phyloP scores from a whole-genome alignment of 352 stramenopile species.

The Phytophthora capsici region DNA sequence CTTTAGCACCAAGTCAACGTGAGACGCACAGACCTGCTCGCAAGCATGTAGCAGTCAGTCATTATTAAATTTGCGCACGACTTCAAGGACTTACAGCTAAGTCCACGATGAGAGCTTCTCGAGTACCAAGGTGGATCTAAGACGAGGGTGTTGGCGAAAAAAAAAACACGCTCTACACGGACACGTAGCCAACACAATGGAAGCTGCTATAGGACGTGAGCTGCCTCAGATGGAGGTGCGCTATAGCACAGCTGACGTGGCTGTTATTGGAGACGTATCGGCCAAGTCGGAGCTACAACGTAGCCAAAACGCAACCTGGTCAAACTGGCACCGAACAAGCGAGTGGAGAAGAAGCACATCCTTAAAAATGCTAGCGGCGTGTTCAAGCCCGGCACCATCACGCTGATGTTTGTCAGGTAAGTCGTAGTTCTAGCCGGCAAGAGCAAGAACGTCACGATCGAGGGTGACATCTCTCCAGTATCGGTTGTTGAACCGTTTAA shows the following conservation, averaged over 20 bases:
- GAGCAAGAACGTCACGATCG: conserved; percentile 28
- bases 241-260: conserved; percentile 25
- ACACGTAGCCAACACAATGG: conserved; percentile 36
- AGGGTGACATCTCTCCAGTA: conserved; percentile 28
- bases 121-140: conserved; percentile 8
- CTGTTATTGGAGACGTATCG: conserved; percentile 21
- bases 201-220: conserved; percentile 34
- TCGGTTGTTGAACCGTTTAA: conserved; percentile 16
- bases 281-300: conserved; percentile 34
- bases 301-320: conserved; percentile 33
- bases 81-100: neutral
- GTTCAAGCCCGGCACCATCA: conserved; percentile 41
- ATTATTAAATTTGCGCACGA: conserved; percentile 8
- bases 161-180: conserved; percentile 33
- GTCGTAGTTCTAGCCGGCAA: conserved; percentile 24
- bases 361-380: conserved; percentile 30
- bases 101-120: neutral
- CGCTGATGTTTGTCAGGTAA: conserved; percentile 40
- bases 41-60: neutral
- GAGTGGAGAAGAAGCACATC: conserved; percentile 39
- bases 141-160: conserved; percentile 33
- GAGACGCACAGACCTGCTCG: neutral
- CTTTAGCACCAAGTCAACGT: no score
- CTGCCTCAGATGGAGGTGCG: conserved; percentile 50
- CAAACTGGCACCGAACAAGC: conserved; percentile 39